Base-by-base conservation (phyloP, 2,329 filamentous ascomycete species). In the Sporothrix pseudoabietina region DNA sequence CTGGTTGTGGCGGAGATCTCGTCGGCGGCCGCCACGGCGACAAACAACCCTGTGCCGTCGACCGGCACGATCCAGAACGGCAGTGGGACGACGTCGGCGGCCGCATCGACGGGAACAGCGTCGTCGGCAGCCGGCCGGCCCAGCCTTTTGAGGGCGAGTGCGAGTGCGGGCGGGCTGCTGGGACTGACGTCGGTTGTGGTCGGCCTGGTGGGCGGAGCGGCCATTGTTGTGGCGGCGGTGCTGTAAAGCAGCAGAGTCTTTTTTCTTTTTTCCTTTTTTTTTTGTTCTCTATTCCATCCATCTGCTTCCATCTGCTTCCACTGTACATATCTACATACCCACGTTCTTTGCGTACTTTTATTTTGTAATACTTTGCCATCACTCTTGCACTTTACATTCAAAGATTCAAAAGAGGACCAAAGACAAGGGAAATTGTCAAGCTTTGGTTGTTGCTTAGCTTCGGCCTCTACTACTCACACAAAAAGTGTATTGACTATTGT, bases 1-100 rank as follows among this genome's bases (percentile, higher is more conserved):
- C 12, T 75, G 1, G 4, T 77, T 12, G 19, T 72, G 0, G 72
- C 73, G 0, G 74, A 75, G 66, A 73, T 77, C 26, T 44, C 72
- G 10, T 59, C 72, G 2, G 76, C 74, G 14, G 63, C 65, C 10
- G 72, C 75, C 3, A 77, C 75, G 55, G 75, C 76, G 1, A 77
- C 76, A 7, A 39, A 73, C 44, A 75, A 77, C 55, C 76, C 76
- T 26, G 71, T 75, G 12, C 72, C 75, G 1, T 66, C 69, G 14
- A 41, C 74, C 9, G 71, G 35, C 4, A 44, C 70, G 6, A 71
- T 71, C 7, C 22, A 52, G 8, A 72, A 72, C 47, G 73, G 10
- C 52, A 41, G 30, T 22, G 52, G 41, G 14, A 22, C 41, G 14
- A 70, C 63, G 2, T 44, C 57, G 12, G 22, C 57, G 3, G 55